These are phyloP conservation scores for Phytophthora pini DNA, from an alignment of 352 stramenopile species.

Conservation along the genomic window DNA sequence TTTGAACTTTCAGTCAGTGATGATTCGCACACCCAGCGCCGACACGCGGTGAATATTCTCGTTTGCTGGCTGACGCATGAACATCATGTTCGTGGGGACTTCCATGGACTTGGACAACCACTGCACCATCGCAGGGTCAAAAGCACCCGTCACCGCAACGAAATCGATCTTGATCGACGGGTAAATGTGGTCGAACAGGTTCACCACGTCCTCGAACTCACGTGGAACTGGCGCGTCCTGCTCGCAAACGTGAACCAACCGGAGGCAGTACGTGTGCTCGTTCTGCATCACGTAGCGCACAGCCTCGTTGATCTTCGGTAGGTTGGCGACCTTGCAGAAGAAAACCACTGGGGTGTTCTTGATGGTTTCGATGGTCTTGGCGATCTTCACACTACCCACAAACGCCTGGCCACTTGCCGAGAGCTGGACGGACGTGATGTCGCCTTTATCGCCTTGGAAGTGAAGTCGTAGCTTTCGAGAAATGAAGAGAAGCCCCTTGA, in stretches of 20 bases:
- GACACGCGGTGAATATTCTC: slow-evolving; percentile 81
- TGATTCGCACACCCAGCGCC: slow-evolving; percentile 78
- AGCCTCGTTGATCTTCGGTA: slow-evolving; percentile 92
- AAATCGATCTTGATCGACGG: slow-evolving; percentile 91
- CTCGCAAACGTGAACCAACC: slow-evolving; percentile 82
- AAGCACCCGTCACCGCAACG: slow-evolving; percentile 73
- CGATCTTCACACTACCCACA: slow-evolving; percentile 62
- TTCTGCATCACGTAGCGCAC: slow-evolving; percentile 91
- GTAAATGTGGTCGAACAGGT: slow-evolving; percentile 92
- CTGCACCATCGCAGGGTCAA: slow-evolving; percentile 80
- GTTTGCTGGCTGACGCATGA: slow-evolving; percentile 86
- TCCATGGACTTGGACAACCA: slow-evolving; percentile 78
- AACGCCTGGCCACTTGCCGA: slow-evolving; percentile 37
- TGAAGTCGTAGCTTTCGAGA: slow-evolving; percentile 47
- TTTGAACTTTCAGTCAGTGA: slow-evolving; percentile 50
- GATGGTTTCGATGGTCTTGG: slow-evolving; percentile 78
- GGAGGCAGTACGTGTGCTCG: slow-evolving; percentile 88
- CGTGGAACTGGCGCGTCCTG: slow-evolving; percentile 32
- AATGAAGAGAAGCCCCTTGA: slow-evolving; percentile 58
- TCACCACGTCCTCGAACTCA: slow-evolving; percentile 60
- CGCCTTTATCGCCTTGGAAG: slow-evolving; percentile 17
- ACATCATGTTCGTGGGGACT: slow-evolving; percentile 90
- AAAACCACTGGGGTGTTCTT: slow-evolving; percentile 89
- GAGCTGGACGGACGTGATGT: slow-evolving; percentile 20
- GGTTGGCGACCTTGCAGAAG: slow-evolving; percentile 89